Evolutionary conservation across 495 filamentous ascomycete genomes (phyloP).

Genomic region (Penicillium macrosclerotiorum): DNA sequence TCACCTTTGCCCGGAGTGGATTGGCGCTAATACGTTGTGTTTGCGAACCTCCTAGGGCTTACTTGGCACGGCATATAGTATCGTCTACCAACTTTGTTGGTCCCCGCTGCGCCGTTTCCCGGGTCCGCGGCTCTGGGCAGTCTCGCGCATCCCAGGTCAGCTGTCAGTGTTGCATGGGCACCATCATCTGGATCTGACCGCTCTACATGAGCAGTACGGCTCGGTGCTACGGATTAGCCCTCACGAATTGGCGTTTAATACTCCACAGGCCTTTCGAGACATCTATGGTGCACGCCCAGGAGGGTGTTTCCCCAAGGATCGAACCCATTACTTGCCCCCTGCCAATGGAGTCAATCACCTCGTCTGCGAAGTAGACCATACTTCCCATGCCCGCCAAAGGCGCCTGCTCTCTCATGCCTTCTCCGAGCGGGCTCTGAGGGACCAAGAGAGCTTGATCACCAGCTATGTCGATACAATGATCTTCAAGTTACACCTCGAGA

Average conservation of each 20-base stretch:
- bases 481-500: conserved; percentile 13
- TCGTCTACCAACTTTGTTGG: conserved; percentile 48
- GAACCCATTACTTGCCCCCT: conserved; percentile 18
- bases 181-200: conserved; percentile 19
- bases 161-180: conserved; percentile 22
- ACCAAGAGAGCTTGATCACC: conserved; percentile 36
- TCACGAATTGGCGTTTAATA: conserved; percentile 53
- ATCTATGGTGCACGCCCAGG: conserved; percentile 53
- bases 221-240: conserved; percentile 56
- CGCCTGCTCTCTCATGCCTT: conserved; percentile 45
- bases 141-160: conserved; percentile 36
- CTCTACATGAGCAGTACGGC: conserved; percentile 40
- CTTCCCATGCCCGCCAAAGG: conserved; percentile 34
- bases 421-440: conserved; percentile 44
- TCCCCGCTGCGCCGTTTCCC: conserved; percentile 51
- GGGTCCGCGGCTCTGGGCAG: conserved; percentile 46
- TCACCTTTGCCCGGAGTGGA: not conserved
- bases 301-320: conserved; percentile 23
- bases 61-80: conserved; percentile 9
- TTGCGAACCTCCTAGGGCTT: conserved; percentile 8
- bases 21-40: conserved; percentile 4
- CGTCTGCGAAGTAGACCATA: conserved; percentile 18
- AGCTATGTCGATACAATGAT: conserved; percentile 42
- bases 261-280: conserved; percentile 53
- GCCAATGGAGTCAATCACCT: conserved; percentile 24